Base-by-base conservation (phyloP, 2,329 filamentous ascomycete genomes). In the Paramyrothecium sp. region DNA sequence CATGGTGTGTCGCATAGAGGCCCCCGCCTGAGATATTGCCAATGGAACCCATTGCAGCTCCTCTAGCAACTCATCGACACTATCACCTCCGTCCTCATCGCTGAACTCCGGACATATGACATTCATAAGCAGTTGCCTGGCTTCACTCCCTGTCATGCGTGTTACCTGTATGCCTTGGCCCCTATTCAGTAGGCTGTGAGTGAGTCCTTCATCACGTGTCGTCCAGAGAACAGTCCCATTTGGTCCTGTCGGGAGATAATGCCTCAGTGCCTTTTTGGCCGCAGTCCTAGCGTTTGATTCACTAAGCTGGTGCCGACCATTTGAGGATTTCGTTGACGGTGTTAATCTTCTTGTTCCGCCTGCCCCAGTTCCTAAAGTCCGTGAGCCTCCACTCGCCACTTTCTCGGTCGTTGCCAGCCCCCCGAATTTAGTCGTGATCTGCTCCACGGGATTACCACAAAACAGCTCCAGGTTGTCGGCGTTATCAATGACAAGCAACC, bases 401-500 rank as follows among this genome's bases (percentile, higher is more conserved):
- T 44, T 19, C 38, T 44, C 38, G 26, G 10, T 44, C 13, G 13
- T 44, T 4, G 38, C 13, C 38, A 16, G 13, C n/a, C 3, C n/a
- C 8, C 33, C 19, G 3, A 51, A 21, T 7, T 71, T 50, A 12
- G 20, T 55, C 7, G 20, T 38, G 2, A 12, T 17, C 7, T 21
- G 21, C 4, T 30, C 23, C 2, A 38, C 7, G 3, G 33, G 33
- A 2, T 57, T 55, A 1, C 64, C 60, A 2, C 67, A 62, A 53
- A 72, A 73, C 1, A 73, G 54, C 3, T 33, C 47, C 1, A 72
- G 54, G 26, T 73, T 61, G 54, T 74, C 68, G 2, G 67, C 70
- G 34, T 74, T 75, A 16, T 74, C 71, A 16, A 74, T 41, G 11
- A 75, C 41, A 4, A 74, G 51, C 1, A 74, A 44, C 71, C 69